Percentiles rank a stretch among this genome's conserved stretches.
Evolutionary conservation across 441 rosid species (phyloP).

Genomic region (Brassica hybrid): DNA sequence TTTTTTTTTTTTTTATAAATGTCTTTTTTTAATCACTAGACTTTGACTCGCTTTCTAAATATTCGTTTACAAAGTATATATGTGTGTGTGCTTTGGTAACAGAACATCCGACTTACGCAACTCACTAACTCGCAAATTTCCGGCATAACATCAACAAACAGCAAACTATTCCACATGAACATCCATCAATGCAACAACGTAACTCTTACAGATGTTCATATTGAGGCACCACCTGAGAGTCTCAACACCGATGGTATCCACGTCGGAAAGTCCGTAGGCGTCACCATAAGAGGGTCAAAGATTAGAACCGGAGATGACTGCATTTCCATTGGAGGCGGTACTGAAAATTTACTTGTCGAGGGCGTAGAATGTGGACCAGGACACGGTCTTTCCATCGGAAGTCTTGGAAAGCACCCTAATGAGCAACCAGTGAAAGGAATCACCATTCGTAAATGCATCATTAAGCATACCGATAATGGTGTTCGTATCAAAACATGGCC

Average conservation of each 20-base stretch:
- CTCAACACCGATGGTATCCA: conserved; percentile 66
- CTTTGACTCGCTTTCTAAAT: neutral
- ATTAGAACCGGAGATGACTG: conserved; percentile 55
- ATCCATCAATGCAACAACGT: conserved; percentile 46
- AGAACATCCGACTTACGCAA: conserved; percentile 38
- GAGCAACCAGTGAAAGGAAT: conserved; percentile 51
- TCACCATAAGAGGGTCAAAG: conserved; percentile 17
- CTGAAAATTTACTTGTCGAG: conserved; percentile 39
- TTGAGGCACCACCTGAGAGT: conserved; percentile 50
- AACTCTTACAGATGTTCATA: conserved; percentile 29
- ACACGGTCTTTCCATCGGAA: conserved; percentile 63
- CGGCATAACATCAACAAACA: conserved; percentile 45
- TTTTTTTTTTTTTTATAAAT: neutral
- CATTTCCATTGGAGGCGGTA: conserved; percentile 56
- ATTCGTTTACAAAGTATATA: neutral
- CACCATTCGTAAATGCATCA: conserved; percentile 40
- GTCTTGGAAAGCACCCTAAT: conserved; percentile 47
- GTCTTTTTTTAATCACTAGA: neutral
- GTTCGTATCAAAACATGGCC: conserved; percentile 70
- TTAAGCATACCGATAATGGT: conserved; percentile 48
- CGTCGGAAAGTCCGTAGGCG: conserved; percentile 45
- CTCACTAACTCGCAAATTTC: conserved; percentile 42
- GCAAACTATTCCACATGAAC: conserved; percentile 55
- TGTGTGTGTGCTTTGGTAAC: conserved; percentile 6
- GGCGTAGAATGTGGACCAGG: conserved; percentile 56